Conservation (phyloP, 257 asterid genomes). For the Penstemon newberryi region DNA sequence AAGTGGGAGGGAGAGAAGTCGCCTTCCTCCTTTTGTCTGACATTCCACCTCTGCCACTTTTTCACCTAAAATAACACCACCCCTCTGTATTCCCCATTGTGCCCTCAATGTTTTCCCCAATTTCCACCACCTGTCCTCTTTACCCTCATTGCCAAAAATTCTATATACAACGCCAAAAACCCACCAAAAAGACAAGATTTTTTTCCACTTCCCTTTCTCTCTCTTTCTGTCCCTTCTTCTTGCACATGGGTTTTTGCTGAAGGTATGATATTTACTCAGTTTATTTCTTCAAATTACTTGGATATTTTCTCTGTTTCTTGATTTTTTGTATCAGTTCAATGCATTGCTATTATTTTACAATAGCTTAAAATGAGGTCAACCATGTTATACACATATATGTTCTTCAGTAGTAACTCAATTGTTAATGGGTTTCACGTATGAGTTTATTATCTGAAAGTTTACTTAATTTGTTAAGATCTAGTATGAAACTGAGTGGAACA, state of each 20-base stretch:
- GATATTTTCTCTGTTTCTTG: constrained; percentile 17
- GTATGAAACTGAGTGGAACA: constrained; percentile 15
- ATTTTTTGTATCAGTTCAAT: constrained; percentile 23
- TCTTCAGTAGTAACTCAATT: not conserved
- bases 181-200: constrained; percentile 43
- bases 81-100: constrained; percentile 15
- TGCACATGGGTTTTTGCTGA: constrained; percentile 39
- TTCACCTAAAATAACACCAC: not conserved
- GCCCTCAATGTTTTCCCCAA: constrained; percentile 26
- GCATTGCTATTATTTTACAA: not conserved
- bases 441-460: constrained; percentile 16
- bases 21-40: constrained; percentile 56
- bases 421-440: constrained; percentile 3
- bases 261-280: constrained; percentile 36
- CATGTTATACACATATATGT: constrained; percentile 2
- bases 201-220: constrained; percentile 29
- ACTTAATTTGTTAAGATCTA: constrained; percentile 41
- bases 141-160: constrained; percentile 26
- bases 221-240: constrained; percentile 23
- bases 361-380: constrained; percentile 25
- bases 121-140: constrained; percentile 23
- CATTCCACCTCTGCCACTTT: constrained; percentile 72
- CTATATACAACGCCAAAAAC: constrained; percentile 38
- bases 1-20: constrained; percentile 56
- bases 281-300: constrained; percentile 14